These are phyloP conservation scores for Davidsoniella virescens DNA, from an alignment of 2,329 filamentous ascomycete species.

Conservation along the genomic window DNA sequence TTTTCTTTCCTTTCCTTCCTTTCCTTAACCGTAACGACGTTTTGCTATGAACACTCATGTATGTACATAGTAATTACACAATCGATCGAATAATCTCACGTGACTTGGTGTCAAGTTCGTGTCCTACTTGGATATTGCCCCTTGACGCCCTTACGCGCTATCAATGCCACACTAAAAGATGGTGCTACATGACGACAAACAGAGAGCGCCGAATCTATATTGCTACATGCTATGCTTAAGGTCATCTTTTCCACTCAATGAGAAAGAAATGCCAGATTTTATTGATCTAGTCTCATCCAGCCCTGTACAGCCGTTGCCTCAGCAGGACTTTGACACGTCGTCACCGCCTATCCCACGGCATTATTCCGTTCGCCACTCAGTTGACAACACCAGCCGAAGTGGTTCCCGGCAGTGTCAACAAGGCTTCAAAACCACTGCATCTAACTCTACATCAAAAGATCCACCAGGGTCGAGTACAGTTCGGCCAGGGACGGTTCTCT, in stretches of 20 bases:
- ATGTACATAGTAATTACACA: background rate
- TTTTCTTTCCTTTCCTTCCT: background rate
- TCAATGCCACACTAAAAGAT: background rate
- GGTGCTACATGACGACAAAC: background rate
- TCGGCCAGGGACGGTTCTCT: background rate
- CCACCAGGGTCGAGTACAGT: background rate
- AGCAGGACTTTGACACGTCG: background rate
- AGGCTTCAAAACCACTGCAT: no score
- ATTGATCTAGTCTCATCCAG: slow-evolving; percentile 4
- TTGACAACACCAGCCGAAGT: no score
- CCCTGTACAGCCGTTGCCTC: background rate
- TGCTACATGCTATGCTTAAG: no score
- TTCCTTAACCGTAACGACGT: background rate
- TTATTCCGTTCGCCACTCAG: no score
- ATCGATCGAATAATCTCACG: background rate
- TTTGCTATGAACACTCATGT: no score
- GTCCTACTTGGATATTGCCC: background rate
- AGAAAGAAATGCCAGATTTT: background rate
- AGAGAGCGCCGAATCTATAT: no score
- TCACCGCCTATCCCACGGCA: background rate
- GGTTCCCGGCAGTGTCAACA: no score
- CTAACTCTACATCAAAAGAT: no score
- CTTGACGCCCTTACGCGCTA: background rate
- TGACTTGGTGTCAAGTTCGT: background rate
- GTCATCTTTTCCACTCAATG: background rate